A percentile compares a stretch with the other conserved stretches of the same genome.
Conservation (phyloP, 2,329 filamentous ascomycete species). For the Peltaster fructicola region DNA sequence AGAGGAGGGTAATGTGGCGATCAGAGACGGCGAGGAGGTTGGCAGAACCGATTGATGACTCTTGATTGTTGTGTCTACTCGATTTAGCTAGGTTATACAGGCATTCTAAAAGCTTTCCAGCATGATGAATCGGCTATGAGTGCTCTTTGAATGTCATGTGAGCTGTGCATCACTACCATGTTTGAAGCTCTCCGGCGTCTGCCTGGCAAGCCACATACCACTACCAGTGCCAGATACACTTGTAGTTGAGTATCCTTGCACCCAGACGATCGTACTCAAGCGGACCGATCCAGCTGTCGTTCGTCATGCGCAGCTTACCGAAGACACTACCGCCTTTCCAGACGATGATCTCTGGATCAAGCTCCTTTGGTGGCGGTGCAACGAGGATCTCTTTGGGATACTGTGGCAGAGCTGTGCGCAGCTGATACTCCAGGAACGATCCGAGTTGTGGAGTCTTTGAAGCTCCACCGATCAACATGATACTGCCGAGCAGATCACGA, state of each 20-base stretch:
- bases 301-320: constrained; percentile 66
- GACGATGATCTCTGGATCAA: constrained; percentile 90
- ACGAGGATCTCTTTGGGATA: constrained; percentile 50
- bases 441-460: constrained; percentile 67
- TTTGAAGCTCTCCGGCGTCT: no score
- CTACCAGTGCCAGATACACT: constrained; percentile 47
- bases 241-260: constrained; percentile 65
- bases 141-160: no score
- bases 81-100: no score
- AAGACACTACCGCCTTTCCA: constrained; percentile 99
- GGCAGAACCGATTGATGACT: no score
- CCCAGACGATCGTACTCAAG: constrained; percentile 80
- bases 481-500: constrained; percentile 71
- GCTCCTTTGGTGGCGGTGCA: constrained; percentile 61
- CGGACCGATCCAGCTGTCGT: constrained; percentile 85
- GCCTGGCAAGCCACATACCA: no score
- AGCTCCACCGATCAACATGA: constrained; percentile 80
- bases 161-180: no score
- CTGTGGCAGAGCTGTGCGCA: constrained; percentile 47
- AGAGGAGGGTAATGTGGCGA: constrained; percentile 16
- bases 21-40: constrained; percentile 13
- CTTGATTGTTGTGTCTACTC: no score
- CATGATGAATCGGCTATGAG: no score
- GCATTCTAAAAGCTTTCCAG: no score
- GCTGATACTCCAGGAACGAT: constrained; percentile 62